phyloP scores from a whole-genome alignment of 805 yeast genomes.

The Blastobotrys mokoenaii region DNA sequence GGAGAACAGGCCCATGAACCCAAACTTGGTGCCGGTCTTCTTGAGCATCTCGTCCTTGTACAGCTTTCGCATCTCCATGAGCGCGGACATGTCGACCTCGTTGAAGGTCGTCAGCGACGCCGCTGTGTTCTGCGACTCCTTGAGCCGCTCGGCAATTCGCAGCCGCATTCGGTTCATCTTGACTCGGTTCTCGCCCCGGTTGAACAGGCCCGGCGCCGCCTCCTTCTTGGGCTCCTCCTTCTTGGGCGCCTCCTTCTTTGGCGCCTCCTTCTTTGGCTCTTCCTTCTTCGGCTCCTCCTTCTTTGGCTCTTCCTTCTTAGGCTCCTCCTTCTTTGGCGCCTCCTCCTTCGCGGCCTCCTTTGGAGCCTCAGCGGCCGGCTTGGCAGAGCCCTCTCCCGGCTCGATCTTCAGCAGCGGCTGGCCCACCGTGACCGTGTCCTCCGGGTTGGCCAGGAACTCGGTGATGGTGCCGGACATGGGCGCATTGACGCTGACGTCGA shows the following conservation, averaged over 20 bases:
- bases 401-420: slow-evolving; percentile 85
- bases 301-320: slow-evolving; percentile 23
- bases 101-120: slow-evolving; percentile 97
- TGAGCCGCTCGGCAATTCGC: slow-evolving; percentile 97
- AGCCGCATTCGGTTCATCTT: slow-evolving; percentile 99
- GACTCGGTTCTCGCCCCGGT: slow-evolving; percentile 83
- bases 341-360: slow-evolving; percentile 22
- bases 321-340: slow-evolving; percentile 20
- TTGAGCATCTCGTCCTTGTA: slow-evolving; percentile 95
- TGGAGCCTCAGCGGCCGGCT: slow-evolving; percentile 19
- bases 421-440: slow-evolving; percentile 93
- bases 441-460: slow-evolving; percentile 73
- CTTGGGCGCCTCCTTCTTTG: slow-evolving; percentile 20
- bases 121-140: slow-evolving; percentile 98
- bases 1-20: slow-evolving; percentile 98
- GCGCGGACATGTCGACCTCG: slow-evolving; percentile 92
- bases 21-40: slow-evolving; percentile 88
- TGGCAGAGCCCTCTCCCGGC: slow-evolving; percentile 47
- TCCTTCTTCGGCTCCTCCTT: slow-evolving; percentile 21
- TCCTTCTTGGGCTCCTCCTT: slow-evolving; percentile 29
- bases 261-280: slow-evolving; percentile 22
- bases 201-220: slow-evolving; percentile 37
- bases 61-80: slow-evolving; percentile 88
- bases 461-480: slow-evolving; percentile 86
- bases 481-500: slow-evolving; percentile 93